Conservation (phyloP, 2,329 filamentous ascomycete species). For the Setomelanomma holmii region DNA sequence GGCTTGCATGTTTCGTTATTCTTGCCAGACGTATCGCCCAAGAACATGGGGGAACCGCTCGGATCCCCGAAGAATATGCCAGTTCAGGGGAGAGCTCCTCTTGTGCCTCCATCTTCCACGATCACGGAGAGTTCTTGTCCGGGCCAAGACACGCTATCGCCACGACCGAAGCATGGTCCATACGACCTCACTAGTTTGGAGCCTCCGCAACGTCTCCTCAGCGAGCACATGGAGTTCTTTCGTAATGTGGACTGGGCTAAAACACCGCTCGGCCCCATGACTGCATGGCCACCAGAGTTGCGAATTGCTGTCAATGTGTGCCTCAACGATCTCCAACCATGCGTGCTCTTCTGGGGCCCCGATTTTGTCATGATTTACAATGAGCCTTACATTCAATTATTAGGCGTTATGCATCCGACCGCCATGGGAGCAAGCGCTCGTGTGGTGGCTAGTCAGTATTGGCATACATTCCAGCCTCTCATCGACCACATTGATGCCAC, state of each 20-base stretch:
- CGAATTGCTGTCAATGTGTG: slow-evolving; percentile 78
- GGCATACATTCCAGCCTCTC: slow-evolving; percentile 30
- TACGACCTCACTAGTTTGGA: slow-evolving; percentile 21
- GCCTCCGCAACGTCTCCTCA: slow-evolving; percentile 51
- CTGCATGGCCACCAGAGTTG: slow-evolving; percentile 71
- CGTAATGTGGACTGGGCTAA: slow-evolving; percentile 73
- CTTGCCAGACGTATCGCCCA: slow-evolving; percentile 11
- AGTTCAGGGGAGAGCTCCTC: slow-evolving; percentile 47
- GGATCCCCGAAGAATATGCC: slow-evolving; percentile 52
- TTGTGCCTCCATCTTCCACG: slow-evolving; percentile 35
- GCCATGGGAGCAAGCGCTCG: slow-evolving; percentile 62
- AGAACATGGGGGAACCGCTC: slow-evolving; percentile 3
- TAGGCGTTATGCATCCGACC: slow-evolving; percentile 57
- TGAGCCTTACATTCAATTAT: slow-evolving; percentile 40
- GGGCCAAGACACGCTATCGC: no score
- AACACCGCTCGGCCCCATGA: slow-evolving; percentile 75
- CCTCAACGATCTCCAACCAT: slow-evolving; percentile 63
- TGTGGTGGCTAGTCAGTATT: slow-evolving; percentile 76
- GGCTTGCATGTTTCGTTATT: slow-evolving; percentile 24
- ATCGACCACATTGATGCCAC: slow-evolving; percentile 29
- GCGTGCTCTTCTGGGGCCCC: slow-evolving; percentile 64
- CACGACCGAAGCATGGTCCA: slow-evolving; percentile 10
- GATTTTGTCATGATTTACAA: slow-evolving; percentile 50
- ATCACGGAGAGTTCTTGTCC: no score
- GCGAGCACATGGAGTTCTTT: slow-evolving; percentile 73